Evolutionary conservation across 768 basidiomycete genomes (phyloP).

Genomic region (Lenzites betulinus): DNA sequence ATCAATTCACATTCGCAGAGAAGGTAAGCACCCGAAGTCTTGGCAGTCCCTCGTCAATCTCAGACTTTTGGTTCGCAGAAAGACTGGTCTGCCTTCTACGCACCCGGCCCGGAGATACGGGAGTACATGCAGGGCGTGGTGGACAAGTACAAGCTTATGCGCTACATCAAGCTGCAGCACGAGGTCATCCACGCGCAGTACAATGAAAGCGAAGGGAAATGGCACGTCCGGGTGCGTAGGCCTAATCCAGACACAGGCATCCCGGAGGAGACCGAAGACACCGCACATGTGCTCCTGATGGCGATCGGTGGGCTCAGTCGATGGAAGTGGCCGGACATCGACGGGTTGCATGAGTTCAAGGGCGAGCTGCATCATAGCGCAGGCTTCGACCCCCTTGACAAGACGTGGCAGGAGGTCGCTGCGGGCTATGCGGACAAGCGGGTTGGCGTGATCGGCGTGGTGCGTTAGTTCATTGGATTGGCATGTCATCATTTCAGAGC

Average conservation of each 20-base stretch:
- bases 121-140: constrained; percentile 54
- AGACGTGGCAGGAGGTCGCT: constrained; percentile 46
- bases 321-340: constrained; percentile 71
- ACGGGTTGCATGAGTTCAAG: constrained; percentile 55
- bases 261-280: constrained; percentile 47
- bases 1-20: constrained; percentile 58
- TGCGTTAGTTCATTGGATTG: constrained; percentile 18
- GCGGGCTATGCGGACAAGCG: constrained; percentile 53
- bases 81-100: constrained; percentile 64
- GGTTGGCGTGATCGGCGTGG: constrained; percentile 63
- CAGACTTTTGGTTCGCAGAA: constrained; percentile 36
- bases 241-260: background rate
- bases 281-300: constrained; percentile 57
- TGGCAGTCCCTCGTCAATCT: background rate
- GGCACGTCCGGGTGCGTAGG: constrained; percentile 50
- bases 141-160: constrained; percentile 55
- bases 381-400: constrained; percentile 48
- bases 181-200: constrained; percentile 55
- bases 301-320: constrained; percentile 54
- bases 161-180: constrained; percentile 57
- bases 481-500: background rate
- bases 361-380: constrained; percentile 68
- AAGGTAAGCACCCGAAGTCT: constrained; percentile 37
- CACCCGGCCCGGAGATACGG: constrained; percentile 60
- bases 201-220: constrained; percentile 52